Evolutionary conservation across 306 rosid species (phyloP).

Genomic region (Vigna radiata): DNA sequence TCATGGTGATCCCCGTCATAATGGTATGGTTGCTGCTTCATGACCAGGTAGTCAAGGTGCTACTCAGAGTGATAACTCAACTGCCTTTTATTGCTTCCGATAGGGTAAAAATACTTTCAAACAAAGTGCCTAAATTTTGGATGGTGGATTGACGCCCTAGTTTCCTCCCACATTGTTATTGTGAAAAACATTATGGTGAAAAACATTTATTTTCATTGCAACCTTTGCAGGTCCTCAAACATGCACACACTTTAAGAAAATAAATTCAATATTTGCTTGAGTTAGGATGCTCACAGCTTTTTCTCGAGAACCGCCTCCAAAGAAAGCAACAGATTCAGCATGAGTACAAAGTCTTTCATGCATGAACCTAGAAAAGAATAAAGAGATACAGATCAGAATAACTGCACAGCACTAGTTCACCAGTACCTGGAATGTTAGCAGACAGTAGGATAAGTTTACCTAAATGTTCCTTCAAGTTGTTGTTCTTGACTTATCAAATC

Average conservation of each 20-base stretch:
- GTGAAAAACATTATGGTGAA: not conserved
- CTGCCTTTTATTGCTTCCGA: not conserved
- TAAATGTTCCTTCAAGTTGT: slow-evolving; percentile 86
- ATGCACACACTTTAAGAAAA: slow-evolving; percentile 6
- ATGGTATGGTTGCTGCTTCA: not conserved
- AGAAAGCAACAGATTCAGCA: slow-evolving; percentile 93
- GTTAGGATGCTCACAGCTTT: slow-evolving; percentile 70
- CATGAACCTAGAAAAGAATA: slow-evolving; percentile 76
- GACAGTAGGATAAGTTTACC: slow-evolving; percentile 55
- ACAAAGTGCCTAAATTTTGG: not conserved
- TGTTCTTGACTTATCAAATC: slow-evolving; percentile 82
- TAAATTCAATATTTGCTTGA: not conserved
- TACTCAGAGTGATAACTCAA: not conserved
- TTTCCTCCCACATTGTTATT: slow-evolving; percentile 22
- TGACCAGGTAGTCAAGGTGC: not conserved
- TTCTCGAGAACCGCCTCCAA: slow-evolving; percentile 94
- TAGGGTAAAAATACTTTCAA: not conserved
- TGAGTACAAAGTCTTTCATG: slow-evolving; percentile 92
- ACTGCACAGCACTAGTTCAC: slow-evolving; percentile 16
- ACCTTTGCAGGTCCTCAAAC: slow-evolving; percentile 3
- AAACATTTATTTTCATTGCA: slow-evolving; percentile 7
- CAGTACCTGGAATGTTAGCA: slow-evolving; percentile 33
- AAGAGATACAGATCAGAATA: slow-evolving; percentile 31
- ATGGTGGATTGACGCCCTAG: slow-evolving; percentile 8
- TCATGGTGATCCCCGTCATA: not conserved